Evolutionary conservation across 768 basidiomycete genomes (phyloP).

Genomic region (Rhodotorula taiwanensis): DNA sequence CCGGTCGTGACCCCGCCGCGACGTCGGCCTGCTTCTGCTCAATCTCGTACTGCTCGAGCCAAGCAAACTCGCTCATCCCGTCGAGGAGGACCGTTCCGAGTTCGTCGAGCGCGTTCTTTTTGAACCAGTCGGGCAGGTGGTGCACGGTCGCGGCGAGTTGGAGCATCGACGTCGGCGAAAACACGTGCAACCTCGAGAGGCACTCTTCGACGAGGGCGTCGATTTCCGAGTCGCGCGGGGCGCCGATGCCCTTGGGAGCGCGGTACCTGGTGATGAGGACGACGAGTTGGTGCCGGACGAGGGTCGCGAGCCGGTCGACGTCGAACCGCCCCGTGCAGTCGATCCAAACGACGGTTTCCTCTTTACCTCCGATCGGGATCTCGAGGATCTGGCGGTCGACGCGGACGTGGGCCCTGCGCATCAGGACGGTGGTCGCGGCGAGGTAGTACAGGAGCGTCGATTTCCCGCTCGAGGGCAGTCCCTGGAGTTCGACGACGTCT

Average conservation of each 20-base stretch:
- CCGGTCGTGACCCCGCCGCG: background rate
- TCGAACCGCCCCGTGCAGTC: slow-evolving; percentile 59
- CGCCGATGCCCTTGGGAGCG: slow-evolving; percentile 18
- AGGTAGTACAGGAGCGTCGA: slow-evolving; percentile 68
- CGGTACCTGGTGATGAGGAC: slow-evolving; percentile 17
- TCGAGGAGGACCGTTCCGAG: slow-evolving; percentile 67
- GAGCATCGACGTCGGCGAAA: slow-evolving; percentile 59
- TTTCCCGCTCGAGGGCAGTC: slow-evolving; percentile 67
- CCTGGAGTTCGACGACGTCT: slow-evolving; percentile 70
- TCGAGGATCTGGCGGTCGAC: background rate
- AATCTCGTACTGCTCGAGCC: slow-evolving; percentile 62
- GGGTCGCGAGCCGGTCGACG: slow-evolving; percentile 50
- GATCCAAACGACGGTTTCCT: slow-evolving; percentile 59
- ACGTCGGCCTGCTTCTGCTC: slow-evolving; percentile 47
- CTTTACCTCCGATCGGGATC: slow-evolving; percentile 54
- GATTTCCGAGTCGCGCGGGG: slow-evolving; percentile 18
- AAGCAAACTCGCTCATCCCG: slow-evolving; percentile 68
- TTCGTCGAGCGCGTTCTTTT: slow-evolving; percentile 53
- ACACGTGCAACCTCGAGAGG: slow-evolving; percentile 59
- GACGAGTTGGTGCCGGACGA: slow-evolving; percentile 53
- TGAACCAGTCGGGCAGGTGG: slow-evolving; percentile 51
- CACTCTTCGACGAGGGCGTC: slow-evolving; percentile 44
- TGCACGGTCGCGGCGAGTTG: slow-evolving; percentile 65
- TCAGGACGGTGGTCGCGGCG: slow-evolving; percentile 57
- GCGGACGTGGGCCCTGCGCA: slow-evolving; percentile 41